A percentile compares a stretch with the other conserved stretches of the same genome.
Evolutionary conservation across 2,329 filamentous ascomycete genomes (phyloP).

Genomic region (Fusarium penzigii): DNA sequence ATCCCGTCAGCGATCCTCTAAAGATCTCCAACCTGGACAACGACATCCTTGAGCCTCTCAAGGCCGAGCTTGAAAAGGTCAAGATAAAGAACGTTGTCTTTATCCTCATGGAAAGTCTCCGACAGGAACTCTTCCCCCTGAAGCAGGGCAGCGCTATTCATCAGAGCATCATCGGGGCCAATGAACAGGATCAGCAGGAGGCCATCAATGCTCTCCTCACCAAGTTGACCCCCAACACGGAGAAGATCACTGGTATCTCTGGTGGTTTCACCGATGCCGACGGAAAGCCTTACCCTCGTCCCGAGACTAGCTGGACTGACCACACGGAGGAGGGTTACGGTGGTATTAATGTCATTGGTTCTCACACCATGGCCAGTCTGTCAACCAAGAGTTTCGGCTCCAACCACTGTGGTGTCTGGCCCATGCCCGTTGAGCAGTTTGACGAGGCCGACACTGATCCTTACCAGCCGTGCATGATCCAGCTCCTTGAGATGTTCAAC

Average conservation of each 20-base stretch:
- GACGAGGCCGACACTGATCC: constrained; percentile 40
- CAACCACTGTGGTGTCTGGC: constrained; percentile 42
- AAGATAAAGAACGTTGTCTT: constrained; percentile 45
- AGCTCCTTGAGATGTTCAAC: constrained; percentile 36
- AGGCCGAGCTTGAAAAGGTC: constrained; percentile 23
- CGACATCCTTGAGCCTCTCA: constrained; percentile 28
- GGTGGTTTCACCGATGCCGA: constrained; percentile 12
- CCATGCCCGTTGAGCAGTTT: constrained; percentile 42
- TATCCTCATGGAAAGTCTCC: constrained; percentile 44
- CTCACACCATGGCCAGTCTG: constrained; percentile 40
- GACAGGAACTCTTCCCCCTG: constrained; percentile 45
- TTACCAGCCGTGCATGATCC: constrained; percentile 45
- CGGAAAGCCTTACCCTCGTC: constrained; percentile 26
- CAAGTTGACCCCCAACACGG: constrained; percentile 5
- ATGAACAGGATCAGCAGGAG: constrained; percentile 18
- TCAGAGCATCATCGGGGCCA: constrained; percentile 30
- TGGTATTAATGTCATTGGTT: constrained; percentile 41
- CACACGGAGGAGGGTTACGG: constrained; percentile 25
- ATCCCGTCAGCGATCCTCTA: constrained; percentile 37
- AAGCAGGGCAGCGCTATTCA: constrained; percentile 39
- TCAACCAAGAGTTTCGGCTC: constrained; percentile 43
- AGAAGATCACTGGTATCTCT: constrained; percentile 6
- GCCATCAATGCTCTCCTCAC: constrained; percentile 27
- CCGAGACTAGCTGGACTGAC: constrained; percentile 26
- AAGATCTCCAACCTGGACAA: constrained; percentile 40